A percentile compares a stretch with the other conserved stretches of the same genome.
Conservation (phyloP, 139 green algal species). For the Haematococcus sp. region DNA sequence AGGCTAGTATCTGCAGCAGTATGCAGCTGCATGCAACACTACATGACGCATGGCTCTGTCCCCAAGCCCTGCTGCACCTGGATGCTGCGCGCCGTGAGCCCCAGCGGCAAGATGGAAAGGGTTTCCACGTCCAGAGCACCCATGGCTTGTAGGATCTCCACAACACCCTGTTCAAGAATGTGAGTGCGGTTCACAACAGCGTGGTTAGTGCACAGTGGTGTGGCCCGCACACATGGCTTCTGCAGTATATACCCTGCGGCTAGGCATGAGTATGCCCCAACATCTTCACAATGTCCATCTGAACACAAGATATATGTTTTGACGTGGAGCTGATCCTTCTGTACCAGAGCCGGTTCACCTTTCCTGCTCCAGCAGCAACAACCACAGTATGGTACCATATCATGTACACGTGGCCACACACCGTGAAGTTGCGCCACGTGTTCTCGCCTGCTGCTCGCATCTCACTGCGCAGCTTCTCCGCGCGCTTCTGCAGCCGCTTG, state of each 20-base stretch:
- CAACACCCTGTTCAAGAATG: conserved; percentile 13
- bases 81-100: conserved; percentile 65
- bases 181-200: background rate
- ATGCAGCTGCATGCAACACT: too few relatives aligned
- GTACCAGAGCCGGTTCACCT: too few relatives aligned
- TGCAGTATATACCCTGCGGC: conserved; percentile 9
- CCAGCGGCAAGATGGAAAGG: conserved; percentile 58
- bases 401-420: conserved; percentile 5
- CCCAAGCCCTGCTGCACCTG: too few relatives aligned
- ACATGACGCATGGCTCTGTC: too few relatives aligned
- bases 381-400: too few relatives aligned
- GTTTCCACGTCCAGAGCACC: conserved; percentile 42
- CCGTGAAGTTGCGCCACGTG: conserved; percentile 38
- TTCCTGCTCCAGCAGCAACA: background rate
- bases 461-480: conserved; percentile 32
- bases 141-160: conserved; percentile 52
- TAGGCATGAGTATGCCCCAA: too few relatives aligned
- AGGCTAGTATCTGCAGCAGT: too few relatives aligned
- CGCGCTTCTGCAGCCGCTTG: conserved; percentile 26
- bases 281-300: too few relatives aligned
- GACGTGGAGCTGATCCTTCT: too few relatives aligned
- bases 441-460: conserved; percentile 28
- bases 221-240: too few relatives aligned
- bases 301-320: too few relatives aligned
- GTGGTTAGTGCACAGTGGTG: background rate